Percentiles rank a stretch among this genome's conserved stretches.
These are phyloP conservation scores for Macrophomina phaseolina DNA, from an alignment of 2,329 filamentous ascomycete genomes.

Conservation along the genomic window DNA sequence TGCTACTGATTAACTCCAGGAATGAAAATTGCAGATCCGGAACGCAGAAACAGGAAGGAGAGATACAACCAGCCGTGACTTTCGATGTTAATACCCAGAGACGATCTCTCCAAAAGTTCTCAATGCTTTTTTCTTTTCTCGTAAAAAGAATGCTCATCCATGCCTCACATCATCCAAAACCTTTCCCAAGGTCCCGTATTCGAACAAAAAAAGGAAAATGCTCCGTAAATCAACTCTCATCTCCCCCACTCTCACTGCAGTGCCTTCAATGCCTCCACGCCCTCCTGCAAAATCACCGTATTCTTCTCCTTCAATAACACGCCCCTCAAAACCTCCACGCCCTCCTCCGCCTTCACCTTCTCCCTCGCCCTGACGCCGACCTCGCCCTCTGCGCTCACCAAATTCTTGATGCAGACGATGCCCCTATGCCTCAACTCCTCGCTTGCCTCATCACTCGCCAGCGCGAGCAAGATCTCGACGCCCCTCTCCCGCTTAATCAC, in stretches of 20 bases:
- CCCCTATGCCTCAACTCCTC: slow-evolving; percentile 75
- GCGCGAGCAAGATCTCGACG: slow-evolving; percentile 75
- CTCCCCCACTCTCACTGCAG: slow-evolving; percentile 54
- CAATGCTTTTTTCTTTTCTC: slow-evolving; percentile 2
- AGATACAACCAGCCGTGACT: slow-evolving; percentile 4
- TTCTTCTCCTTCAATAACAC: slow-evolving; percentile 72
- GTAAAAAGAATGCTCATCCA: neutral
- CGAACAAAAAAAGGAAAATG: neutral
- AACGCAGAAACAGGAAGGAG: neutral
- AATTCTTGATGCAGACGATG: slow-evolving; percentile 74
- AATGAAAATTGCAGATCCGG: neutral
- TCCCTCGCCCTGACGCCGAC: slow-evolving; percentile 57
- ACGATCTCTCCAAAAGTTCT: neutral
- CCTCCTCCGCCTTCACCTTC: slow-evolving; percentile 60
- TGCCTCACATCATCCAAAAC: neutral
- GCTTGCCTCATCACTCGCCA: slow-evolving; percentile 74
- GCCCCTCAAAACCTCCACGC: slow-evolving; percentile 70
- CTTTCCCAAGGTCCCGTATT: neutral
- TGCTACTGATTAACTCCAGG: too few relatives aligned
- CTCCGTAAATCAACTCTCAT: too few relatives aligned
- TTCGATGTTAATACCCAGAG: neutral
- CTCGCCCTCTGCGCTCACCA: slow-evolving; percentile 70
- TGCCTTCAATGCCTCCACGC: slow-evolving; percentile 74
- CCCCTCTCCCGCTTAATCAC: slow-evolving; percentile 75
- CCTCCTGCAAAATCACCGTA: slow-evolving; percentile 72